Percentiles rank a stretch among this genome's conserved stretches.
phyloP scores from a whole-genome alignment of 1,284 basidiomycete species.

The Puccinia triticina region DNA sequence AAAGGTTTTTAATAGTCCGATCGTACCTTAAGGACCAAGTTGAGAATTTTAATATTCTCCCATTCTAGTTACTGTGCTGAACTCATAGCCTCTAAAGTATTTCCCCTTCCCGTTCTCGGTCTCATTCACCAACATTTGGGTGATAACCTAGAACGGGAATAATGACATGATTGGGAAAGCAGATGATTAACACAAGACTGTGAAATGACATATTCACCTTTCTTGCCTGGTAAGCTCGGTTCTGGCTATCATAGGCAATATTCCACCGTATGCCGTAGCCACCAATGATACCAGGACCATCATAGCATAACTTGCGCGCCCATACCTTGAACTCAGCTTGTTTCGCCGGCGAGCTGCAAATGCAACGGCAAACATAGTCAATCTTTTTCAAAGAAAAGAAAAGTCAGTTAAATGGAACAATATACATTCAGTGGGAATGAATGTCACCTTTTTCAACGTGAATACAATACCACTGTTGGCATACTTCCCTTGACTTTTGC shows the following conservation, averaged over 20 bases:
- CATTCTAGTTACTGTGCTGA: not conserved
- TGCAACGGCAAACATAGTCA: too few species aligned
- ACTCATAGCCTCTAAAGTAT: not conserved
- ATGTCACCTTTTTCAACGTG: not conserved
- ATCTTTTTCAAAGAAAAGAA: too few species aligned
- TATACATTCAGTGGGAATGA: too few species aligned
- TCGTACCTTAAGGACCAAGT: not conserved
- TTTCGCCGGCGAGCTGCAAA: too few species aligned
- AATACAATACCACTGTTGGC: not conserved
- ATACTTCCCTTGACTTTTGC: not conserved
- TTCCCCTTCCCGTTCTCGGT: not conserved
- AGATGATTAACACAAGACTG: not conserved
- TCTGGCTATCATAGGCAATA: not conserved
- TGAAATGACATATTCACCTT: not conserved
- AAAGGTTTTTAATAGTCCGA: not conserved
- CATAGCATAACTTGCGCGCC: not conserved
- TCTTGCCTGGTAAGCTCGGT: not conserved
- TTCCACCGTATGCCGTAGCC: not conserved
- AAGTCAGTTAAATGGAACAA: too few species aligned
- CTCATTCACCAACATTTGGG: not conserved
- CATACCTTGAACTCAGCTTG: not conserved
- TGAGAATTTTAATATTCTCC: not conserved
- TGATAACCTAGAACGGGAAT: not conserved
- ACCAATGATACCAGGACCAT: too few species aligned
- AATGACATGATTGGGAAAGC: too few species aligned